Evolutionary conservation across 169 alveolate genomes (phyloP).

Genomic region (Eimeria praecox): DNA sequence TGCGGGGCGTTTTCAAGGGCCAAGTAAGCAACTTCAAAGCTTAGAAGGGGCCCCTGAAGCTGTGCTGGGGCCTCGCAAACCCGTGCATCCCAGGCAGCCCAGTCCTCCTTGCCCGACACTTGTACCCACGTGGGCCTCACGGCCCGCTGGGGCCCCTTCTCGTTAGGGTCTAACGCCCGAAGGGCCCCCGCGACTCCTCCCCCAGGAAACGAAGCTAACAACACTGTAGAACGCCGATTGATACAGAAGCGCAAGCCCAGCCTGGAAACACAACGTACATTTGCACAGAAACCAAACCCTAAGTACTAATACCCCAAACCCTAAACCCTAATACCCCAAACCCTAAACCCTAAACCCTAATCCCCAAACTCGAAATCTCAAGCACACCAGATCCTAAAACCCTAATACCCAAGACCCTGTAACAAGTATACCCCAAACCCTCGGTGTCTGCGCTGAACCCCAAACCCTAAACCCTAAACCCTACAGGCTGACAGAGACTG

Average conservation of each 20-base stretch:
- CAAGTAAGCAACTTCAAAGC: constrained; percentile 28
- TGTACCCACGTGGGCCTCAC: background rate
- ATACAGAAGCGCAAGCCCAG: constrained; percentile 35
- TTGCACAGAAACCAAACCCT: background rate
- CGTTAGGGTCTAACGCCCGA: background rate
- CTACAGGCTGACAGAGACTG: background rate
- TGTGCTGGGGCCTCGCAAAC: constrained; percentile 1
- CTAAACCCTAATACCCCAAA: background rate
- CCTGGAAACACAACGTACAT: background rate
- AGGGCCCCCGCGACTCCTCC: constrained; percentile 44
- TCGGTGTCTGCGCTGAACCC: background rate
- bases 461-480: background rate
- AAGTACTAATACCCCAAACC: background rate
- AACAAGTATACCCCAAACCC: background rate
- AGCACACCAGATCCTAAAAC: background rate
- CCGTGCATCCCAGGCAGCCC: constrained; percentile 43
- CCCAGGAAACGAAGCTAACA: background rate
- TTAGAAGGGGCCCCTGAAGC: constrained; percentile 18
- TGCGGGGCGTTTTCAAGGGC: background rate
- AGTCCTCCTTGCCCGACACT: constrained; percentile 21
- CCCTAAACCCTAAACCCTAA: constrained; percentile 8
- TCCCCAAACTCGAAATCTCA: too few species aligned
- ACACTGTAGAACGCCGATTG: constrained; percentile 33
- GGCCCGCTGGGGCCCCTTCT: constrained; percentile 5
- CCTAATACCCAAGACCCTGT: background rate